Conservation (phyloP, 208 protist species). For the Borovskyia barvae region DNA sequence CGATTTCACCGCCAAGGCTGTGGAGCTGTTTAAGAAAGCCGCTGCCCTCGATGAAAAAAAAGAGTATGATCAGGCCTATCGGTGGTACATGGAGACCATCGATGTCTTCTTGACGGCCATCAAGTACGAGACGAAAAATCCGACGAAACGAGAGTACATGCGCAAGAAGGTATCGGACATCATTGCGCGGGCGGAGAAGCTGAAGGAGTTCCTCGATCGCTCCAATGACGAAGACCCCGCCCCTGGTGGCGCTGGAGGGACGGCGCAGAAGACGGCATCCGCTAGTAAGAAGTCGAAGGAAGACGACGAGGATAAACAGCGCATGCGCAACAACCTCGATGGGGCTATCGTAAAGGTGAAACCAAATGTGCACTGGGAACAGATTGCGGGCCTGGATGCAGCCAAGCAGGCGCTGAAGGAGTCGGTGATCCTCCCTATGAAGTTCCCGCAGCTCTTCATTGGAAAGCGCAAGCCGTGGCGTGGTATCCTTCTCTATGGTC, state of each 20-base stretch:
- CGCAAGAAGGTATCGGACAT: conserved; percentile 93
- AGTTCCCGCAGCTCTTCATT: conserved; percentile 92
- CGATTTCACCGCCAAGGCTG: conserved; percentile 93
- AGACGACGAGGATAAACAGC: conserved; percentile 92
- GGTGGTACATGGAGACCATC: conserved; percentile 92
- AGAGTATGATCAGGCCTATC: conserved; percentile 93
- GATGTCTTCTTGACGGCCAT: conserved; percentile 95
- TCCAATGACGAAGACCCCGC: conserved; percentile 58
- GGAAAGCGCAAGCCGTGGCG: conserved; percentile 91
- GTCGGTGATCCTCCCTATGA: conserved; percentile 88
- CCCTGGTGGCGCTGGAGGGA: conserved; percentile 20
- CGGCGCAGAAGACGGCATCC: conserved; percentile 59
- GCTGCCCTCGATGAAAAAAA: conserved; percentile 87
- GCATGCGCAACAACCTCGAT: conserved; percentile 82
- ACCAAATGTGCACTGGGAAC: conserved; percentile 87
- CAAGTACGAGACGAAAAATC: conserved; percentile 95
- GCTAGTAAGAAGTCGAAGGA: conserved; percentile 88
- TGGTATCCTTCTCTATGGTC: conserved; percentile 92
- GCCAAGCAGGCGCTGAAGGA: conserved; percentile 93
- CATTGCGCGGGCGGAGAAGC: conserved; percentile 93
- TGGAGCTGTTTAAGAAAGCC: conserved; percentile 93
- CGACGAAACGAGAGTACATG: conserved; percentile 91
- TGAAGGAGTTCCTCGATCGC: conserved; percentile 94
- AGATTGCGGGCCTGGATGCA: conserved; percentile 89
- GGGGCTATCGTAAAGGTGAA: conserved; percentile 75